These are phyloP conservation scores for Puccinia sorghi DNA, from an alignment of 1,284 basidiomycete species.

Conservation along the genomic window DNA sequence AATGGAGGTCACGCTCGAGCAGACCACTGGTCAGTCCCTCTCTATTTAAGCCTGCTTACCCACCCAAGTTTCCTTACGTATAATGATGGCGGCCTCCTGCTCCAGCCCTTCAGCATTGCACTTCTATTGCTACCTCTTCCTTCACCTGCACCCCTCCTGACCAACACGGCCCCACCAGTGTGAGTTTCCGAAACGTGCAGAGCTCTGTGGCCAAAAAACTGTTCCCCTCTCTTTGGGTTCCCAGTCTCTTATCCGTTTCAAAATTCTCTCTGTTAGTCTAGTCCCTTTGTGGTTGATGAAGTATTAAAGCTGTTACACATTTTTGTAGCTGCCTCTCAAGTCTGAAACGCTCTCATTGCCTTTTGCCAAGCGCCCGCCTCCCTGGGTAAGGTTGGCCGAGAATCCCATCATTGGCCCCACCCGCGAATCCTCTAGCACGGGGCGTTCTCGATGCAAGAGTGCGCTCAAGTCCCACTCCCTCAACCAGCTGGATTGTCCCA, in stretches of 20 bases:
- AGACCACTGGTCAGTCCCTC: slow-evolving; percentile 30
- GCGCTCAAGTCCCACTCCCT: slow-evolving; percentile 35
- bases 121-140: slow-evolving; percentile 4
- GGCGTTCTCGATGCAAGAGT: slow-evolving; percentile 41
- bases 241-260: no score
- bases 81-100: no score
- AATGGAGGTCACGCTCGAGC: slow-evolving; percentile 32
- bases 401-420: slow-evolving; percentile 50
- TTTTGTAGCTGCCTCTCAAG: neutral
- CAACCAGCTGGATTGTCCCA: neutral
- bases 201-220: no score
- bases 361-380: slow-evolving; percentile 15
- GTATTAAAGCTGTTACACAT: slow-evolving; percentile 13
- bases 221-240: neutral
- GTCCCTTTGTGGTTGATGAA: no score
- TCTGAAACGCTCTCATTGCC: slow-evolving; percentile 19
- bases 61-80: no score
- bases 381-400: slow-evolving; percentile 36
- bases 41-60: neutral
- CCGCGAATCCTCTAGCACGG: neutral
- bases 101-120: neutral
- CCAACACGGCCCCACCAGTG: neutral
- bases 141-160: neutral
- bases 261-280: no score
- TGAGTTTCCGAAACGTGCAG: neutral